Conservation (phyloP, 2,329 filamentous ascomycete species). For the Kalmusia sp. region DNA sequence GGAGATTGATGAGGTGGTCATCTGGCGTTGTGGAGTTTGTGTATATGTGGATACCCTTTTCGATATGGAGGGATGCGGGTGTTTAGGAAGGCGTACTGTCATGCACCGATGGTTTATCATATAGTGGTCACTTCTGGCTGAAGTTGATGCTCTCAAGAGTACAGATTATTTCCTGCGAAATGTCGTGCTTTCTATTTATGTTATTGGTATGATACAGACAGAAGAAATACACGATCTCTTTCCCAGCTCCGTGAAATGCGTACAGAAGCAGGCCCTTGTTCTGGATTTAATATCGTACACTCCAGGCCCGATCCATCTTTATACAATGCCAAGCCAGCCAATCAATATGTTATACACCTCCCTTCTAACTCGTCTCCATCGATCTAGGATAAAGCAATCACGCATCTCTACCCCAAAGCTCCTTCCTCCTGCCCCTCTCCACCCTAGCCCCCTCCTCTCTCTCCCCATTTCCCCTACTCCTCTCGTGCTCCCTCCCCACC, state of each 20-base stretch:
- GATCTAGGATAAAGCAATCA: too few species aligned
- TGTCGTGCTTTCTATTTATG: constrained; percentile 1
- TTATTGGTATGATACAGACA: constrained; percentile 9
- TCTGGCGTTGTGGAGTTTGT: not conserved
- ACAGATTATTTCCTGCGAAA: too few species aligned
- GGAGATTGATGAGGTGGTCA: not conserved
- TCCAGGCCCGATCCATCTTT: not conserved
- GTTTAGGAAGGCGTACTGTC: not conserved
- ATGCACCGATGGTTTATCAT: not conserved
- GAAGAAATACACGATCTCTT: constrained; percentile 3
- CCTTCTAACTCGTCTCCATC: too few species aligned
- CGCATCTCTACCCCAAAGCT: constrained; percentile 66
- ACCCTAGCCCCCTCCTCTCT: constrained; percentile 65
- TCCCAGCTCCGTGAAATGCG: not conserved
- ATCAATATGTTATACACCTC: not conserved
- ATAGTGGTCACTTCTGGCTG: too few species aligned
- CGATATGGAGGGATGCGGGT: not conserved
- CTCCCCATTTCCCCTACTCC: constrained; percentile 68
- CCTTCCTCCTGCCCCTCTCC: constrained; percentile 65
- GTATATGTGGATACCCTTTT: not conserved
- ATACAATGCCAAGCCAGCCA: not conserved
- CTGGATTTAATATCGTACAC: not conserved
- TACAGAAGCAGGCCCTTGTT: not conserved
- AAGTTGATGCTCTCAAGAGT: too few species aligned
- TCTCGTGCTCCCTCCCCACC: constrained; percentile 58